Conservation (phyloP, 805 yeast genomes). For the Yamadazyma paraphyllophila region DNA sequence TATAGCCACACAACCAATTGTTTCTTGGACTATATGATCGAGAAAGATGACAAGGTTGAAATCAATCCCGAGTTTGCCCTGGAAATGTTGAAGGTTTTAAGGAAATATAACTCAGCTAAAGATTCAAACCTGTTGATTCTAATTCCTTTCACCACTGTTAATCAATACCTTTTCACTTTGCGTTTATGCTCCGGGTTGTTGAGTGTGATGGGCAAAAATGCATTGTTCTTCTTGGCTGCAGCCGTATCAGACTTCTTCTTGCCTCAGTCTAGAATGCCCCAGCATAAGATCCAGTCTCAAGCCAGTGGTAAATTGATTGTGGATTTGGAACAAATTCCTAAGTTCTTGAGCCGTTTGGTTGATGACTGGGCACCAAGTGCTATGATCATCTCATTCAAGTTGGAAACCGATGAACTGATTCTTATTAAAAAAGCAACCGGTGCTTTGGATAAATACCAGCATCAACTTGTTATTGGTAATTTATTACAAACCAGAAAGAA, state of each 20-base stretch:
- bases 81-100: conserved; percentile 57
- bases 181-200: conserved; percentile 61
- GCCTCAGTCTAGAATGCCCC: conserved; percentile 81
- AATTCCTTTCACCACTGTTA: conserved; percentile 91
- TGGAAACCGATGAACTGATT: conserved; percentile 79
- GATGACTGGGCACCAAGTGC: conserved; percentile 95
- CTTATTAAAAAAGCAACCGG: conserved; percentile 71
- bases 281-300: conserved; percentile 91
- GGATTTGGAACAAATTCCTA: conserved; percentile 93
- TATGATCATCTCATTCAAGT: conserved; percentile 89
- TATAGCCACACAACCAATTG: conserved; percentile 82
- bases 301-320: conserved; percentile 76
- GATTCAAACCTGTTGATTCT: conserved; percentile 53
- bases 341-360: conserved; percentile 81
- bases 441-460: conserved; percentile 83
- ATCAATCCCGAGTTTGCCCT: conserved; percentile 60
- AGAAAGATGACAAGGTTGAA: conserved; percentile 52
- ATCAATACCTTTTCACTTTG: conserved; percentile 86
- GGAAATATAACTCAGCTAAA: conserved; percentile 54
- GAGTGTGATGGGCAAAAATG: conserved; percentile 51
- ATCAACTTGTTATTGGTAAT: conserved; percentile 94
- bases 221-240: conserved; percentile 88
- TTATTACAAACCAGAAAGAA: conserved; percentile 81
- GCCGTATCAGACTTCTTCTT: conserved; percentile 97
- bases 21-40: conserved; percentile 79